Conservation (phyloP, 192 early-diverging fungal species). For the Mortierella alpina region DNA sequence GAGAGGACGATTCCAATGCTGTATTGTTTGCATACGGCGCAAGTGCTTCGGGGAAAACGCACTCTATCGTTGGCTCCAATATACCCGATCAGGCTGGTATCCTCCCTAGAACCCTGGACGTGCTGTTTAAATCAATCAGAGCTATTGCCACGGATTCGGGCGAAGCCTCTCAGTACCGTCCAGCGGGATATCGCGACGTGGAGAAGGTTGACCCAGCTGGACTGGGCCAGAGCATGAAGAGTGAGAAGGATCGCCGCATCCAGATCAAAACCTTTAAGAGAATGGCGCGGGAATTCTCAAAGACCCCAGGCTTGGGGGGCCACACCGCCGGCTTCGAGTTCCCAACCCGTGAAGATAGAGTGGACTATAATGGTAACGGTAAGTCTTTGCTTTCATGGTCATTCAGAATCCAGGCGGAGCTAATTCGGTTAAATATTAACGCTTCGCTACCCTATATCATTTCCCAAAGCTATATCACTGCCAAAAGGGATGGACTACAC, state of each 20-base stretch:
- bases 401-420: not conserved
- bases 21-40: slow-evolving; percentile 78
- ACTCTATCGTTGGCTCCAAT: slow-evolving; percentile 68
- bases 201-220: slow-evolving; percentile 29
- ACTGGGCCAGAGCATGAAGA: not conserved
- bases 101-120: slow-evolving; percentile 68
- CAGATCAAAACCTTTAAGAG: no score
- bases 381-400: no score
- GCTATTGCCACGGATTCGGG: not conserved
- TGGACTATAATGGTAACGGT: no score
- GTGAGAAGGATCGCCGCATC: no score
- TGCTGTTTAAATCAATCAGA: slow-evolving; percentile 65
- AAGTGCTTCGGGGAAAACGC: slow-evolving; percentile 79
- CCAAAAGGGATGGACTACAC: slow-evolving; percentile 76
- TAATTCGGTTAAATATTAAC: not conserved
- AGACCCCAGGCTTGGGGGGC: no score
- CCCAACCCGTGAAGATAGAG: no score
- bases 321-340: no score
- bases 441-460: not conserved
- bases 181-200: slow-evolving; percentile 31
- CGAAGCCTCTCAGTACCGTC: slow-evolving; percentile 22
- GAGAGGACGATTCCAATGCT: slow-evolving; percentile 64
- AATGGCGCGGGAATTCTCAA: no score
- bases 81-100: slow-evolving; percentile 57
- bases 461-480: slow-evolving; percentile 27